Evolutionary conservation across 2,329 filamentous ascomycete species (phyloP).

Genomic region (Tolypocladium pustulatum): DNA sequence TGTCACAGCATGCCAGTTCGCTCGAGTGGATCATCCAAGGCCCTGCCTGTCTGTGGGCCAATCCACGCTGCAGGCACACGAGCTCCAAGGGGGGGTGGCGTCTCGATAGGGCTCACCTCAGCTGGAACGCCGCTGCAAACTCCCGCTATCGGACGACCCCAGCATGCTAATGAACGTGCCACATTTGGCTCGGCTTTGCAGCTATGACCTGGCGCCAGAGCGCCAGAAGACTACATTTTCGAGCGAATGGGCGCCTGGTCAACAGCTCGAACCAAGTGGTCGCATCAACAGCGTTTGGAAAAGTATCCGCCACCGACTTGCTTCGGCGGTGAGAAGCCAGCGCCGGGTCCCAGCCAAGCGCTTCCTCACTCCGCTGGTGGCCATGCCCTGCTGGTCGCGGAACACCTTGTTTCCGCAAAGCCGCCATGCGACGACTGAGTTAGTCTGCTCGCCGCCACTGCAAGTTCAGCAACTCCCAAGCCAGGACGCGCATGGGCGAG

Average conservation of each 20-base stretch:
- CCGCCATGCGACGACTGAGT: not conserved
- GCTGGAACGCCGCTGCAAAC: constrained; percentile 16
- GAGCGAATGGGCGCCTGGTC: not conserved
- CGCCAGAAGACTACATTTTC: not conserved
- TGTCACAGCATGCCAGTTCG: not conserved
- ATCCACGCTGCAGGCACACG: not conserved
- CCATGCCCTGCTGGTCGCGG: not conserved
- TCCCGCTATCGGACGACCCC: not conserved
- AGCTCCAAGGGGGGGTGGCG: not conserved
- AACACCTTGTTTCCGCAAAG: not conserved
- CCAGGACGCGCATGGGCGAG: not conserved
- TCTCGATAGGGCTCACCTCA: constrained; percentile 26
- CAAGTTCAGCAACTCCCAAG: not conserved
- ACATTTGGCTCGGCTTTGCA: not conserved
- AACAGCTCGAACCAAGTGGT: not conserved
- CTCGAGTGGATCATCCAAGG: not conserved
- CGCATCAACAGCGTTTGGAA: not conserved
- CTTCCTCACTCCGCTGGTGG: not conserved
- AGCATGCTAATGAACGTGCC: not conserved
- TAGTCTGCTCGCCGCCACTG: not conserved
- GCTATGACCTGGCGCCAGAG: not conserved
- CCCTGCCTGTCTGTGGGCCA: not conserved
- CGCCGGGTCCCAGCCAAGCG: not conserved
- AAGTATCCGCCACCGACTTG: not conserved
- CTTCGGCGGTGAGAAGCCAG: not conserved